Evolutionary conservation across 352 stramenopile genomes (phyloP).

Genomic region (Nothophytophthora sp.): DNA sequence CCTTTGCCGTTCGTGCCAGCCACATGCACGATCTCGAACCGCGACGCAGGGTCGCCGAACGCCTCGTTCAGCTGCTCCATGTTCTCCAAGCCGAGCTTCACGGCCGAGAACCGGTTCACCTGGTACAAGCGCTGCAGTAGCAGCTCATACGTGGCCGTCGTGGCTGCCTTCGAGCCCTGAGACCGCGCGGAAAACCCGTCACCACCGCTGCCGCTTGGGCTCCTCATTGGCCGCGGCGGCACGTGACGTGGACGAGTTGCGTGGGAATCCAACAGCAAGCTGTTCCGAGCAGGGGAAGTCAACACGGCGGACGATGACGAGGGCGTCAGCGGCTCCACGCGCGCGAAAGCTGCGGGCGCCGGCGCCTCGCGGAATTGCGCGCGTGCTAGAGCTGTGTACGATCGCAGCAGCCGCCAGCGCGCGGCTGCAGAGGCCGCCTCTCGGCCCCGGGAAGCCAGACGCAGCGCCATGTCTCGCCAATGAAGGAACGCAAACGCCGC

Average conservation of each 20-base stretch:
- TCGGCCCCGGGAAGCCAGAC: constrained; percentile 6
- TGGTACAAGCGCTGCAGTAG: constrained; percentile 94
- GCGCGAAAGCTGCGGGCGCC: constrained; percentile 37
- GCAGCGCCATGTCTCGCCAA: constrained; percentile 20
- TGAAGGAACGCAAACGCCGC: constrained; percentile 1
- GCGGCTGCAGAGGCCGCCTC: constrained; percentile 3
- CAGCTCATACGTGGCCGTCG: constrained; percentile 83
- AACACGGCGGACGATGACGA: constrained; percentile 9
- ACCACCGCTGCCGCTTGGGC: no score
- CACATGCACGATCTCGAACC: constrained; percentile 94
- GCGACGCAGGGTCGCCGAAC: constrained; percentile 62
- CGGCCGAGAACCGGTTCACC: constrained; percentile 96
- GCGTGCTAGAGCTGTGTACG: constrained; percentile 53
- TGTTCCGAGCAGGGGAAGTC: constrained; percentile 14
- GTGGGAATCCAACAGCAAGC: constrained; percentile 27
- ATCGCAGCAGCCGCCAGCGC: constrained; percentile 26
- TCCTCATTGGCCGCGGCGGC: constrained; percentile 2
- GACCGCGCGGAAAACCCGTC: no score
- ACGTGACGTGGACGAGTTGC: no score
- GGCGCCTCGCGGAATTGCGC: constrained; percentile 60
- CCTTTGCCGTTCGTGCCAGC: constrained; percentile 98
- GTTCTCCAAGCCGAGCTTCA: constrained; percentile 97
- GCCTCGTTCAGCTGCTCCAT: constrained; percentile 86
- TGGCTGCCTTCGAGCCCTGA: no score
- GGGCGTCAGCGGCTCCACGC: constrained; percentile 20